Evolutionary conservation across 805 yeast genomes (phyloP).

Genomic region (Kazachstania africana): DNA sequence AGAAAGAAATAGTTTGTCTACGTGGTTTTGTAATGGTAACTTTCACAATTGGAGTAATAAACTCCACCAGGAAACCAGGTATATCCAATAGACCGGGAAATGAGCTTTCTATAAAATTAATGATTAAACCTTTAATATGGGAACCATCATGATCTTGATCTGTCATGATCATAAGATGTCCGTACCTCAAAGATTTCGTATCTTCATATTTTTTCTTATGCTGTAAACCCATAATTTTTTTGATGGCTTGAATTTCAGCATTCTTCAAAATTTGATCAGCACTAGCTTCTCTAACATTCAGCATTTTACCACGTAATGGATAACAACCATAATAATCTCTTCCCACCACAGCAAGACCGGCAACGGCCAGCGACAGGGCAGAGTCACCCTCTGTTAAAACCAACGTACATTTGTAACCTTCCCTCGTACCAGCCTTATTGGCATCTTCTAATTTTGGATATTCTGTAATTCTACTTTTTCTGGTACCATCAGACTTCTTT

Average conservation of each 20-base stretch:
- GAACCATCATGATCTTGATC: constrained; percentile 99
- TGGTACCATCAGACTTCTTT: constrained; percentile 79
- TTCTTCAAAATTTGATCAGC: constrained; percentile 91
- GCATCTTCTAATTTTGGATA: constrained; percentile 91
- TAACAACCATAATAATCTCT: constrained; percentile 91
- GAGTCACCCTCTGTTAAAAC: constrained; percentile 96
- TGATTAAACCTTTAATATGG: constrained; percentile 90
- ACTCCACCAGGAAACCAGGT: constrained; percentile 87
- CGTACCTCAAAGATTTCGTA: constrained; percentile 71
- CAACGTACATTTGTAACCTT: constrained; percentile 83
- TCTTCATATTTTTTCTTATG: constrained; percentile 78
- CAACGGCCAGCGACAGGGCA: constrained; percentile 82
- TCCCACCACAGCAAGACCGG: constrained; percentile 91
- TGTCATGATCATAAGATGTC: constrained; percentile 97
- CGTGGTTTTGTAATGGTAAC: constrained; percentile 63
- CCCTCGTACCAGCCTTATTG: constrained; percentile 88
- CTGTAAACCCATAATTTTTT: constrained; percentile 89
- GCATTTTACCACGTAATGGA: constrained; percentile 88
- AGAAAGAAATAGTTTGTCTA: constrained; percentile 57
- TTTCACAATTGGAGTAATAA: constrained; percentile 92
- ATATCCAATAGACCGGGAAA: constrained; percentile 87
- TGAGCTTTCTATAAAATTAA: constrained; percentile 83
- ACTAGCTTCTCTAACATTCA: constrained; percentile 93
- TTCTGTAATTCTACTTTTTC: constrained; percentile 75
- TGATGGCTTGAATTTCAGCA: constrained; percentile 88